A percentile compares a stretch with the other conserved stretches of the same genome.
Evolutionary conservation across 805 yeast species (phyloP).

Genomic region (Saturnispora quitensis): DNA sequence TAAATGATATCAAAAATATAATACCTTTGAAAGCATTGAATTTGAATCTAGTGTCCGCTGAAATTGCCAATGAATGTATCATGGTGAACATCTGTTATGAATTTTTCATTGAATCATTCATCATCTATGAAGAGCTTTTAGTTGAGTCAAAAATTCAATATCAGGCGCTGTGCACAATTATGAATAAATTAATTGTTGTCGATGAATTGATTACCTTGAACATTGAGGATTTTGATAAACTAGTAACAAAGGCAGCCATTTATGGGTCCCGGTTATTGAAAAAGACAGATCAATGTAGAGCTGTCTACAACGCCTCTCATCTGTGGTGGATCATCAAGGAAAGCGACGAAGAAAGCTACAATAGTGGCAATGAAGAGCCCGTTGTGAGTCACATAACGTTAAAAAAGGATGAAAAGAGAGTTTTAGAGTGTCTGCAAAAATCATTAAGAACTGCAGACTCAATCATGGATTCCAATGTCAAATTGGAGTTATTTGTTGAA

Average conservation of each 20-base stretch:
- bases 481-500: conserved; percentile 80
- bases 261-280: conserved; percentile 83
- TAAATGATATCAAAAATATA: conserved; percentile 51
- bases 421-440: conserved; percentile 83
- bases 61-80: conserved; percentile 68
- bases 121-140: conserved; percentile 64
- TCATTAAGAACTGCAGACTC: conserved; percentile 87
- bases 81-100: conserved; percentile 75
- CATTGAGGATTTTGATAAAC: conserved; percentile 64
- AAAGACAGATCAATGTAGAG: conserved; percentile 91
- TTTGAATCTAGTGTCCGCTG: conserved; percentile 57
- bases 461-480: conserved; percentile 72
- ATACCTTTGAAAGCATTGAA: conserved; percentile 30
- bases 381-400: conserved; percentile 16
- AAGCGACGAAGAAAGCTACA: conserved; percentile 26
- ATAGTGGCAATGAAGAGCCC: conserved; percentile 8
- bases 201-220: conserved; percentile 31
- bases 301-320: conserved; percentile 81
- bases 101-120: conserved; percentile 78
- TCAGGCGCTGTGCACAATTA: conserved; percentile 38
- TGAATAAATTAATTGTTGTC: conserved; percentile 35
- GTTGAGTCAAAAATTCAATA: conserved; percentile 41
- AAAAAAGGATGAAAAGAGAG: conserved; percentile 51
- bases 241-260: conserved; percentile 77
- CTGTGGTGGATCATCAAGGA: conserved; percentile 86